Base-by-base conservation (phyloP, 257 asterid genomes). In the Anisodus tanguticus region DNA sequence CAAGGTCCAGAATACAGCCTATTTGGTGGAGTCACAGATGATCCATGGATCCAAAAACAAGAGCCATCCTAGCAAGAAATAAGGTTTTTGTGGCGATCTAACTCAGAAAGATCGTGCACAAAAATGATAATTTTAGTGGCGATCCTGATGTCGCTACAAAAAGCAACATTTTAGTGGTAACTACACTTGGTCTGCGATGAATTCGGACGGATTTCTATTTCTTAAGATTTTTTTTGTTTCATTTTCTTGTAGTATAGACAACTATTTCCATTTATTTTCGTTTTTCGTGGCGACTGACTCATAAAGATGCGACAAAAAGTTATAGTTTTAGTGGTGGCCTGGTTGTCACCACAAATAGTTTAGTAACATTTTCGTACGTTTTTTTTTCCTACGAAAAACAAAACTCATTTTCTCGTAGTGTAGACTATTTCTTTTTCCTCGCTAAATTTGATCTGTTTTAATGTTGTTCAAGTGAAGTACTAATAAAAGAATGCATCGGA, bases 1-100 rank as follows among this genome's bases (percentile, higher is more conserved):
- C 89, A 58, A 54, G 16, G 41, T n/a, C 79, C 83, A 39, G 84
- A 83, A 77, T 79, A 87, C 26, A 51, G 55, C 35, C 72, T 84
- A 53, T 77, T 67, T 67, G 74, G 74, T 67, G 74, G 47, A 66
- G 74, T 19, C 74, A 66, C 47, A 35, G 1, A 66, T 5, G 74
- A 67, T 67, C 49, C 22, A 43, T 87, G 83, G 84, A 47, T 84
- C 76, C 81, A 79, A 26, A 84, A 84, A 77, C 85, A 62, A 11
- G 83, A 82, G 19, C 87, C 84, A 11, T 87, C 57, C 51, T 55
- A 67, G 6, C 6, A 12, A 47, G 26, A 58, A 58, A 58, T 17
- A 9, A 17, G 49, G 9, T 6, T 67, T 67, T 67, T 11, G 49
- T 66, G 45, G 5, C 19, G 47, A 66, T 12, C 35, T 31, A 15